Percentiles rank a stretch among this genome's conserved stretches.
Evolutionary conservation across 2,329 filamentous ascomycete species (phyloP).

Genomic region (Aureobasidium namibiae): DNA sequence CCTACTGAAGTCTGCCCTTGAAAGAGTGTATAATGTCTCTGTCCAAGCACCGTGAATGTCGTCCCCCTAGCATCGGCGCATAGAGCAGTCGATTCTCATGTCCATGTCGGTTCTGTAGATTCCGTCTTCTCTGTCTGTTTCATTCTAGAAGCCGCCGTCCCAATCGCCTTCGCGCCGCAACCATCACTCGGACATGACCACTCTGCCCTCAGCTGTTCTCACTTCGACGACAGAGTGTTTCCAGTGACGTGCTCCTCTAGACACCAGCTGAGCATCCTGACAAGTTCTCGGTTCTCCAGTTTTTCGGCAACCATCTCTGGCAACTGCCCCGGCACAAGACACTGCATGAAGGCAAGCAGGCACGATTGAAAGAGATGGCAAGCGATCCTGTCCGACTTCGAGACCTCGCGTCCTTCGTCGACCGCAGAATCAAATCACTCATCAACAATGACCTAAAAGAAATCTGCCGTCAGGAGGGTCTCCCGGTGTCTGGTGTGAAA

Average conservation of each 20-base stretch:
- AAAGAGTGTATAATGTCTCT: background rate
- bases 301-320: background rate
- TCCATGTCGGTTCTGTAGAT: conserved; percentile 4
- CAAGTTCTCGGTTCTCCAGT: background rate
- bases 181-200: background rate
- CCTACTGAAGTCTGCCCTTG: background rate
- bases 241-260: background rate
- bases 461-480: conserved; percentile 65
- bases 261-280: background rate
- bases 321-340: background rate
- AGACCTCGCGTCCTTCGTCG: conserved; percentile 23
- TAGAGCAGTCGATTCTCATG: background rate
- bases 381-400: background rate
- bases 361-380: conserved; percentile 2
- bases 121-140: background rate
- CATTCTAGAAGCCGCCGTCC: background rate
- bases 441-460: conserved; percentile 62
- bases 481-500: conserved; percentile 79
- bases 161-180: background rate
- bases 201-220: background rate
- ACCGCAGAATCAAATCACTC: conserved; percentile 44
- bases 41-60: background rate
- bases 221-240: background rate
- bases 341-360: background rate
- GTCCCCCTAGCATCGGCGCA: background rate